These are phyloP conservation scores for Fusarium sp. DNA, from an alignment of 2,329 filamentous ascomycete genomes.

Conservation along the genomic window DNA sequence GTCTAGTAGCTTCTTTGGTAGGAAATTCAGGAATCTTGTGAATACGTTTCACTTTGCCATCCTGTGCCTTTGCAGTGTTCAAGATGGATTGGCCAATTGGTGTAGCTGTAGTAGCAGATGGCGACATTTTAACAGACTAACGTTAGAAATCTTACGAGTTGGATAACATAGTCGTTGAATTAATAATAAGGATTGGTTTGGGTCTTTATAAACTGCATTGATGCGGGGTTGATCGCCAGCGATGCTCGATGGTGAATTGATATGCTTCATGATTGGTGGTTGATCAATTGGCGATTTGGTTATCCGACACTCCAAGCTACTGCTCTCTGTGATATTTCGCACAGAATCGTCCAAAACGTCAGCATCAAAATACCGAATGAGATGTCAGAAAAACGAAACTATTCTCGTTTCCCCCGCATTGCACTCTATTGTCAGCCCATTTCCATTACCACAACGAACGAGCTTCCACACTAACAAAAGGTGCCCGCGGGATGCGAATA, in stretches of 20 bases:
- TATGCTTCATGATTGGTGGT: constrained; percentile 19
- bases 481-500: constrained; percentile 1
- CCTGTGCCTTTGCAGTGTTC: constrained; percentile 15
- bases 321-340: neutral
- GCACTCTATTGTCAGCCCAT: neutral
- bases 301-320: constrained; percentile 3
- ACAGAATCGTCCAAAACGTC: neutral
- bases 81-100: constrained; percentile 10
- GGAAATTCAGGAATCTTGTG: constrained; percentile 36
- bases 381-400: accelerated
- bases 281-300: neutral
- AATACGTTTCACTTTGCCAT: constrained; percentile 29
- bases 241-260: constrained; percentile 2
- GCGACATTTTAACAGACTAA: constrained; percentile 20
- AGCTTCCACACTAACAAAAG: neutral
- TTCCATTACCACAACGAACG: neutral
- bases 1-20: constrained; percentile 38
- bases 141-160: neutral
- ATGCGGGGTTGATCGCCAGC: constrained; percentile 2
- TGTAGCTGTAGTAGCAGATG: constrained; percentile 11
- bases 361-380: neutral
- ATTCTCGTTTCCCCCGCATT: no score
- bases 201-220: neutral
- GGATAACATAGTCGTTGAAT: neutral
- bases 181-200: neutral